Evolutionary conservation across 805 yeast genomes (phyloP).

Genomic region (Lachancea fermentati): DNA sequence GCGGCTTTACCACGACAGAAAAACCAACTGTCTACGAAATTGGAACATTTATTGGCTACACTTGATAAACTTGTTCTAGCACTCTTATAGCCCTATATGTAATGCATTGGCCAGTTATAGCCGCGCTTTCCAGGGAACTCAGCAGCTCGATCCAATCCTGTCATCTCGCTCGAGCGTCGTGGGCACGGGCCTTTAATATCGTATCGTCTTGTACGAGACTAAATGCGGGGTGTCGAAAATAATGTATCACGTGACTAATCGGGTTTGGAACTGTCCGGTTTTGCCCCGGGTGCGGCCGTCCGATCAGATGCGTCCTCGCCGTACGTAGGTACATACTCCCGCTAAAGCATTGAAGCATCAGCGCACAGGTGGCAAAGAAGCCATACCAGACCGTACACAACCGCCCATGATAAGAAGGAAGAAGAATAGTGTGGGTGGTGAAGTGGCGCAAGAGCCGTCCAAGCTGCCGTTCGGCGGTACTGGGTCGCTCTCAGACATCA

Average conservation of each 20-base stretch:
- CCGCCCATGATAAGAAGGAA: conserved; percentile 8
- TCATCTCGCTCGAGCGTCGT: neutral
- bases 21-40: no score
- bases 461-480: neutral
- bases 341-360: neutral
- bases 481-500: neutral
- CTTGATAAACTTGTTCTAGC: no score
- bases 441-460: neutral
- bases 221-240: neutral
- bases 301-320: no score
- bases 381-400: neutral
- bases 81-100: no score
- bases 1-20: no score
- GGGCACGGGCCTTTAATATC: neutral
- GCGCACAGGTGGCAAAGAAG: conserved; percentile 6
- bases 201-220: neutral
- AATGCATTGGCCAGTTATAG: no score
- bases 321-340: no score
- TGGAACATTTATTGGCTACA: no score
- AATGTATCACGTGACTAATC: neutral
- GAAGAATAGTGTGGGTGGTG: conserved; percentile 3
- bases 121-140: no score
- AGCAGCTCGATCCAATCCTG: no score
- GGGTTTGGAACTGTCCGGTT: no score
- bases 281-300: neutral